Base-by-base conservation (phyloP, 306 rosid species). In the Castanea sativa region DNA sequence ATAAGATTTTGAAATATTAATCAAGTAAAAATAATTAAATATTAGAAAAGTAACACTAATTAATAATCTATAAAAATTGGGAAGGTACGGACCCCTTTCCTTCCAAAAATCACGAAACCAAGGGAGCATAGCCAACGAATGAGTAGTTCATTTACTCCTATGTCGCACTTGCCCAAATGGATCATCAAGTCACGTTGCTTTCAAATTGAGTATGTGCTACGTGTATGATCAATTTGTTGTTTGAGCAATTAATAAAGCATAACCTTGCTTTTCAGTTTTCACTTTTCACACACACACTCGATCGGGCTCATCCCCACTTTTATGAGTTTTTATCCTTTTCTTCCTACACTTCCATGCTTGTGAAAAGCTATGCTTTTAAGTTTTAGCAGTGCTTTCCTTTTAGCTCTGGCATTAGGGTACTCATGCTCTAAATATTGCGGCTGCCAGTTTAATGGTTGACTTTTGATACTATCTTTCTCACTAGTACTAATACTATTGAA, bases 391-490 rank as follows among this genome's bases (percentile, higher is more conserved):
- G 41, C 60, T 32, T 76, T 30, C 21, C 16, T 56, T n/a, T 77
- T 11, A 5, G n/a, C 69, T 13, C n/a, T 61, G 6, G 19, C 69
- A 1, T 0, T 41, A 57, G 81, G 53, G 76, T 55, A 29, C 71
- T 61, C 38, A 2, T 69, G 51, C 79, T 6, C 58, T 69, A 45
- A 8, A 43, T 56, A 30, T 60, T 33, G 80, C 80, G 73, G 84
- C 84, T 33, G 76, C 80, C 79, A 14, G 35, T 67, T 57, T 49
- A 19, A 43, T n/a, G 11, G 83, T 80, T 80, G 75, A 80, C 83
- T 73, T 32, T 60, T 5, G 2, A 8, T 41, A 2, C 12, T 2
- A 41, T 41, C 45, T 41, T 8, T 41, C 45, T 41, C 12, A 41
- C 45, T 41, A 41, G 45, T 41, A 41, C 12, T 41, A 9, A 41